Percentiles rank a stretch among this genome's conserved stretches.
Conservation (phyloP, 2,329 filamentous ascomycete genomes). For the Colletotrichum liaoningense region DNA sequence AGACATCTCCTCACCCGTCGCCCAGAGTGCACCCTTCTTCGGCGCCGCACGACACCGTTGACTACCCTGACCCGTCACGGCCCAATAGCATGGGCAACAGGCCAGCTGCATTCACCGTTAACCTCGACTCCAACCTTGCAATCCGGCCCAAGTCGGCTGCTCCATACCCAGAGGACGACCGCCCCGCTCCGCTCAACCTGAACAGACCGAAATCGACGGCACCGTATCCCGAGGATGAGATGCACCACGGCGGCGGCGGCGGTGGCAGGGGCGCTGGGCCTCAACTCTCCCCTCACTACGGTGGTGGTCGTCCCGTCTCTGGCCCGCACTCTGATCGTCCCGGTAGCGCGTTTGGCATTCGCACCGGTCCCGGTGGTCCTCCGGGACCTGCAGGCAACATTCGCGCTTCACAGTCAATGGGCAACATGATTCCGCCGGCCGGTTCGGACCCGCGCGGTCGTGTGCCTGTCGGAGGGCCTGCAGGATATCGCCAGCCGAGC, state of each 20-base stretch:
- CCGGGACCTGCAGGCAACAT: conserved; percentile 40
- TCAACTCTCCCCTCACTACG: conserved; percentile 52
- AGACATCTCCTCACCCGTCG: conserved; percentile 55
- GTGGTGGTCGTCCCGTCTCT: conserved; percentile 61
- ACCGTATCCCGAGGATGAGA: conserved; percentile 66
- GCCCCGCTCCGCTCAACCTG: conserved; percentile 60
- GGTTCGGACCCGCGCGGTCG: conserved; percentile 55
- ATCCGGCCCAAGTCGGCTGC: conserved; percentile 66
- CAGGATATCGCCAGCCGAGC: conserved; percentile 54
- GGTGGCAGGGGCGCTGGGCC: conserved; percentile 40
- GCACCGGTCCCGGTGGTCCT: conserved; percentile 42
- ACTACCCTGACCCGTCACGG: conserved; percentile 61
- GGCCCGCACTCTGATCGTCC: conserved; percentile 62
- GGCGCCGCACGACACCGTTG: conserved; percentile 50
- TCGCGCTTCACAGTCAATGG: conserved; percentile 57
- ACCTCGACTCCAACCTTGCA: conserved; percentile 52
- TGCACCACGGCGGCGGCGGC: background rate
- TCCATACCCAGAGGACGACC: conserved; percentile 79
- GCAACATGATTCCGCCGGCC: conserved; percentile 58
- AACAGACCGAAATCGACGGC: conserved; percentile 58
- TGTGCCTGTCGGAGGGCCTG: conserved; percentile 53
- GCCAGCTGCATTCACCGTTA: conserved; percentile 63
- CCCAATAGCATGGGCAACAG: conserved; percentile 50
- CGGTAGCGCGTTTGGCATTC: conserved; percentile 65
- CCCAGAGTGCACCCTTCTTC: conserved; percentile 51